Evolutionary conservation across 192 early-diverging fungal genomes (phyloP).

Genomic region (Podila verticillata): DNA sequence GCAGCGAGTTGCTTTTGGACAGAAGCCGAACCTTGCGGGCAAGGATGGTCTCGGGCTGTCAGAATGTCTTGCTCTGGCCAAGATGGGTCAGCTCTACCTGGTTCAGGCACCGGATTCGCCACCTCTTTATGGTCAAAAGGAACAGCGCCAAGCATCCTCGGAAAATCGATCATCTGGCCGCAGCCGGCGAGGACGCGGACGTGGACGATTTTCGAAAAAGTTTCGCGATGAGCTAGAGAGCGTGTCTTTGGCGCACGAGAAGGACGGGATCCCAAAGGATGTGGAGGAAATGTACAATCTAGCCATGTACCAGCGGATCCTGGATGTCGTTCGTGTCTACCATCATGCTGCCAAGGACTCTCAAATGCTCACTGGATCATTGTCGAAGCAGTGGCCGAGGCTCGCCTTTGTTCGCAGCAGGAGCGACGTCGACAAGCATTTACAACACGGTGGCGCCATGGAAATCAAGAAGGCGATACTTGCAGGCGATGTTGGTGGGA

Average conservation of each 20-base stretch:
- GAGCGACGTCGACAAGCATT: not conserved
- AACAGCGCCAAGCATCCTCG: no score
- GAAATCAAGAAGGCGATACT: not conserved
- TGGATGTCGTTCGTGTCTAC: conserved; percentile 11
- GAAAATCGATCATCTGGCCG: no score
- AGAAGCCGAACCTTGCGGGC: conserved; percentile 17
- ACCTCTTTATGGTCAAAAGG: no score
- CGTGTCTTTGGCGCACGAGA: not conserved
- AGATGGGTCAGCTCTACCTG: conserved; percentile 16
- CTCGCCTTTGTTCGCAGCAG: conserved; percentile 31
- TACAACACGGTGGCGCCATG: not conserved
- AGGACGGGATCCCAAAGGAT: not conserved
- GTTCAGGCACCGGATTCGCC: conserved; percentile 9
- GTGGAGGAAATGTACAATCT: conserved; percentile 38
- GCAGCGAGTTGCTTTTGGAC: conserved; percentile 15
- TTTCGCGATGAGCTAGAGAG: not conserved
- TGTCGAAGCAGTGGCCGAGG: not conserved
- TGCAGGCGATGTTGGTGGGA: not conserved
- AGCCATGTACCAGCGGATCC: conserved; percentile 25
- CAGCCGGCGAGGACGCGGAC: not conserved
- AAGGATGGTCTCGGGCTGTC: conserved; percentile 23
- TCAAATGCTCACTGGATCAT: not conserved
- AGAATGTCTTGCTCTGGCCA: conserved; percentile 29
- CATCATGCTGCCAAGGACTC: not conserved
- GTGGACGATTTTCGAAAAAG: not conserved